Evolutionary conservation across 75 land plant genomes (phyloP).

Genomic region (Pseudotsuga menziesii): DNA sequence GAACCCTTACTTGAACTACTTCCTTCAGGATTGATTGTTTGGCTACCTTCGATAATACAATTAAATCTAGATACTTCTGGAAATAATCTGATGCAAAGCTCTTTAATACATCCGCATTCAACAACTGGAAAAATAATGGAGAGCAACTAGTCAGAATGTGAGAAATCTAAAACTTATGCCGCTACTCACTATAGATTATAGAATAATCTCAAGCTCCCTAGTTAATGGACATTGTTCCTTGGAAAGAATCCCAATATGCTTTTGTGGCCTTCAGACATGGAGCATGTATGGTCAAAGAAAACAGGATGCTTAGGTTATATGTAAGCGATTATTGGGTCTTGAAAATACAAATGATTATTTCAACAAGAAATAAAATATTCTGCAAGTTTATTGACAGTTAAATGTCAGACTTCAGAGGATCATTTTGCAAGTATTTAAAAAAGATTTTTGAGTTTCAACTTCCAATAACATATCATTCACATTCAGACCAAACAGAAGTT

Average conservation of each 20-base stretch:
- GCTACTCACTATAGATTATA: not conserved
- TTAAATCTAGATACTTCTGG: conserved; percentile 30
- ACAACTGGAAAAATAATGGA: conserved; percentile 32
- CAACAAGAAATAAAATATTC: not conserved
- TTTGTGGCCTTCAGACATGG: not conserved
- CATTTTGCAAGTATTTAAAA: not conserved
- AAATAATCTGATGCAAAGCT: conserved; percentile 39
- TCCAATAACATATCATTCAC: not conserved
- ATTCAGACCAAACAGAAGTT: not conserved
- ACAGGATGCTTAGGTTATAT: not conserved
- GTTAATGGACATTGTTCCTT: not conserved
- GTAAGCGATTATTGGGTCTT: not conserved
- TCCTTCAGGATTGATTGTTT: not conserved
- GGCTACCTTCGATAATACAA: conserved; percentile 11
- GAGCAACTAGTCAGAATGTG: not conserved
- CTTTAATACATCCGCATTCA: conserved; percentile 31
- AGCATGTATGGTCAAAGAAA: not conserved
- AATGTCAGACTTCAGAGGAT: not conserved
- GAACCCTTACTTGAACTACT: conserved; percentile 10
- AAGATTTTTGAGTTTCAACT: not conserved
- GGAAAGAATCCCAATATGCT: not conserved
- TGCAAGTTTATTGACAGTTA: not conserved
- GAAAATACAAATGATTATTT: not conserved
- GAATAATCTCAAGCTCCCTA: not conserved
- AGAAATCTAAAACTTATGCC: not conserved